Percentiles rank a stretch among this genome's conserved stretches.
Conservation (phyloP, 1,284 basidiomycete genomes). For the Cryptococcus sp. region DNA sequence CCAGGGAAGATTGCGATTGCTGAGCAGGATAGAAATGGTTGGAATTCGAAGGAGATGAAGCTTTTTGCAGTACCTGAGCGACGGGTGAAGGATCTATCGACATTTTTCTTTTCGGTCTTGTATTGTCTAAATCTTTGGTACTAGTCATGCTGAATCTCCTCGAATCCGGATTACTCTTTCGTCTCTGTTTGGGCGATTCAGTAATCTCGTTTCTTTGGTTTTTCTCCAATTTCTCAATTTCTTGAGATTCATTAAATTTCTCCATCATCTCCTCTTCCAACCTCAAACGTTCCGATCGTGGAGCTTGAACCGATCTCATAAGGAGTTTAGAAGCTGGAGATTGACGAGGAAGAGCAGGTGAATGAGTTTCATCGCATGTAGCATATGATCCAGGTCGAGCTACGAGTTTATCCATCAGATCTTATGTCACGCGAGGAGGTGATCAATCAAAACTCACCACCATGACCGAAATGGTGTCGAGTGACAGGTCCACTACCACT, state of each 20-base stretch:
- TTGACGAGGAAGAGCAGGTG: constrained; percentile 1
- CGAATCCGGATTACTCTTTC: not conserved
- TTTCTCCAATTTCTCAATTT: not conserved
- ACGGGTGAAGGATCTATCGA: constrained; percentile 42
- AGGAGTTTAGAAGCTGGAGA: constrained; percentile 15
- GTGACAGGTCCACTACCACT: constrained; percentile 42
- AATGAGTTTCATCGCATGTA: constrained; percentile 39
- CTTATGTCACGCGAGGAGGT: not conserved
- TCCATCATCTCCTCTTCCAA: constrained; percentile 14
- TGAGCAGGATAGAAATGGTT: constrained; percentile 16
- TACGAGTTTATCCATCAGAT: constrained; percentile 3
- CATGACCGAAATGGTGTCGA: constrained; percentile 46
- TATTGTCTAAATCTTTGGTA: not conserved
- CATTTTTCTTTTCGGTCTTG: constrained; percentile 30
- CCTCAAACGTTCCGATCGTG: constrained; percentile 35
- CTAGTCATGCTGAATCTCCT: not conserved
- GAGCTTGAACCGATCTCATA: constrained; percentile 41
- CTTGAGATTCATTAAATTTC: not conserved
- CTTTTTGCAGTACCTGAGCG: constrained; percentile 31
- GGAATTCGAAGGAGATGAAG: constrained; percentile 23
- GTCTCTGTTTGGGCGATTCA: not conserved
- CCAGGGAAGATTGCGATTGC: not conserved
- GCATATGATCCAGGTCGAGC: constrained; percentile 40
- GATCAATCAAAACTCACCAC: constrained; percentile 7
- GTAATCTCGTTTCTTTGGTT: not conserved